These are phyloP conservation scores for Diaporthe vexans DNA, from an alignment of 2,329 filamentous ascomycete species.

Conservation along the genomic window DNA sequence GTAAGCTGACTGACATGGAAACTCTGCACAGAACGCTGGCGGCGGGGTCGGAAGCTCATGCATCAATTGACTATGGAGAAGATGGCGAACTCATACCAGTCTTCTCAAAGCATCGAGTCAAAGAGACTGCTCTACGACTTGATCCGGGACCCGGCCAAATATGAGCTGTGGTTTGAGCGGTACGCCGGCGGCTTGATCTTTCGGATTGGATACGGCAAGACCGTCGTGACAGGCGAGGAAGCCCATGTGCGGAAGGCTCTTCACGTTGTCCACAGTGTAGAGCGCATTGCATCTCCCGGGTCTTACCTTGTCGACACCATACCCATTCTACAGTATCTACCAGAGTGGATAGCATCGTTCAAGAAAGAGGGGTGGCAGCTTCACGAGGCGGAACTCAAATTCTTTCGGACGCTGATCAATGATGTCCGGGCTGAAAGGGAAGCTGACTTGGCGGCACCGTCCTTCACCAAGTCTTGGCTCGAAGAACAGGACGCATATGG, in stretches of 20 bases:
- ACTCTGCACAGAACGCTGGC: background rate
- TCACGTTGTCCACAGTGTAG: slow-evolving; percentile 2
- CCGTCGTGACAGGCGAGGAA: slow-evolving; percentile 8
- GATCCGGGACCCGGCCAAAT: background rate
- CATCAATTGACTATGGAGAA: slow-evolving; percentile 6
- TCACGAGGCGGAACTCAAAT: slow-evolving; percentile 2
- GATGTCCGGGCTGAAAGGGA: slow-evolving; percentile 1
- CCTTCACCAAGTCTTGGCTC: slow-evolving; percentile 1
- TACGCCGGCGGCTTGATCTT: slow-evolving; percentile 1
- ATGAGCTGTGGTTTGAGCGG: slow-evolving; percentile 13
- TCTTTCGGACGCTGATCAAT: slow-evolving; percentile 4
- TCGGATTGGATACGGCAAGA: slow-evolving; percentile 3
- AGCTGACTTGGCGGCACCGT: background rate
- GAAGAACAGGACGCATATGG: background rate
- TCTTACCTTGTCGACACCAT: slow-evolving; percentile 17
- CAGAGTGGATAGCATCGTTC: background rate
- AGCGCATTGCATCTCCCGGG: background rate
- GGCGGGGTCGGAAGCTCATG: background rate
- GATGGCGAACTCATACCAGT: slow-evolving; percentile 10
- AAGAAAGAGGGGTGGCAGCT: background rate
- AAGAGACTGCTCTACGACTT: slow-evolving; percentile 6
- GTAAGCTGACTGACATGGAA: background rate
- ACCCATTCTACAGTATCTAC: background rate
- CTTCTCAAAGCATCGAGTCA: slow-evolving; percentile 13
- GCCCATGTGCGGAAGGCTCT: background rate